These are phyloP conservation scores for Verbena officinalis DNA, from an alignment of 257 asterid genomes.

Conservation along the genomic window DNA sequence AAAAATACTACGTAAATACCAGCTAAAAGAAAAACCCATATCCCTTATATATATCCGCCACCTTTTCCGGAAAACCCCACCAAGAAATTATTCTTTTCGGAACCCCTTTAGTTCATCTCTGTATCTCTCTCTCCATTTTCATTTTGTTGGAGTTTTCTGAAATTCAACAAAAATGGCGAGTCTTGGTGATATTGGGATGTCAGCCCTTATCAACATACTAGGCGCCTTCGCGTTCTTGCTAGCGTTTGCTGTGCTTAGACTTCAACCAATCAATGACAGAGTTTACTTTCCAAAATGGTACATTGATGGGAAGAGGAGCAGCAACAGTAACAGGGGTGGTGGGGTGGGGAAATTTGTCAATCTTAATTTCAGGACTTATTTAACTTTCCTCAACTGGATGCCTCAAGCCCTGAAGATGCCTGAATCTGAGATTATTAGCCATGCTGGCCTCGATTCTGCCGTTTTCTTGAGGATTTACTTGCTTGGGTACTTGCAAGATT, in stretches of 20 bases:
- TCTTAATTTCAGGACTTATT: conserved; percentile 70
- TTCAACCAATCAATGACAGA: conserved; percentile 93
- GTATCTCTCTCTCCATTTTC: neutral
- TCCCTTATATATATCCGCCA: neutral
- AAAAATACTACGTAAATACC: neutral
- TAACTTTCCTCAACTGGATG: conserved; percentile 94
- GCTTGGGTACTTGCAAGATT: conserved; percentile 42
- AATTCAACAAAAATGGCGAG: conserved; percentile 58
- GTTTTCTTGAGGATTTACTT: conserved; percentile 56
- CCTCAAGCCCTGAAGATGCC: conserved; percentile 87
- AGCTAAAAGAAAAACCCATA: neutral
- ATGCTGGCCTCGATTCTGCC: conserved; percentile 83
- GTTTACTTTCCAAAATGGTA: conserved; percentile 96
- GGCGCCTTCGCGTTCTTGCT: conserved; percentile 80
- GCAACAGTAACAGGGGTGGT: conserved; percentile 53
- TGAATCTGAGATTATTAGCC: conserved; percentile 73
- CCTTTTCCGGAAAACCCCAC: neutral
- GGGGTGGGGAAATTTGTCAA: conserved; percentile 71
- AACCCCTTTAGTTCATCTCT: neutral
- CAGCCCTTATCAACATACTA: conserved; percentile 71
- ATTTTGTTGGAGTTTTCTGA: neutral
- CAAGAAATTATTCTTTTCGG: conserved; percentile 24
- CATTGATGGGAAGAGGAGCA: conserved; percentile 68
- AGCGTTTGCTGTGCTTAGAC: conserved; percentile 85
- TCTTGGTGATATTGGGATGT: conserved; percentile 84